Evolutionary conservation across 139 green algal species (phyloP).

Genomic region (Dunaliella primolecta): DNA sequence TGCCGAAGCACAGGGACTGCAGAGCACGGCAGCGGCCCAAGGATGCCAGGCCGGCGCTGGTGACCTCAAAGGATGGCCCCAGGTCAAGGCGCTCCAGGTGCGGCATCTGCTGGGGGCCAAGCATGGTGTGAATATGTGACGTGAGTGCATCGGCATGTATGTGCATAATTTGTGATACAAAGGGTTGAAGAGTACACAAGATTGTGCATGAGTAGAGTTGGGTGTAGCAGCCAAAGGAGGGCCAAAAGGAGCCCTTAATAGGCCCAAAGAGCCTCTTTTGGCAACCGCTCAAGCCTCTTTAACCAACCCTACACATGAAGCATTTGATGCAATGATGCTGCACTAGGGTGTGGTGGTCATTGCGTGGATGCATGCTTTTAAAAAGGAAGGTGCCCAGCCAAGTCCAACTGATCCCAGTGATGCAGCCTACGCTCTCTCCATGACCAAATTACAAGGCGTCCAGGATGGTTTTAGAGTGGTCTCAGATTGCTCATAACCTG

Average conservation of each 20-base stretch:
- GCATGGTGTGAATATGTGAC: too few species aligned
- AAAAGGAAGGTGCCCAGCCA: not conserved
- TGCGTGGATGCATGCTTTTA: not conserved
- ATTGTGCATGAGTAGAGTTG: not conserved
- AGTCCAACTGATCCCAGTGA: not conserved
- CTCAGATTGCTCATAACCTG: too few species aligned
- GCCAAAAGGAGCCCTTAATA: too few species aligned
- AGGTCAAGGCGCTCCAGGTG: not conserved
- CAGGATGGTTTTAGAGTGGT: not conserved
- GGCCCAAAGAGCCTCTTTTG: too few species aligned
- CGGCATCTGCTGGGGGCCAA: not conserved
- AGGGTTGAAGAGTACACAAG: too few species aligned
- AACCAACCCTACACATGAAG: not conserved
- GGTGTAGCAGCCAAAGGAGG: not conserved
- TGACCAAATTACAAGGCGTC: not conserved
- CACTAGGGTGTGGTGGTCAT: not conserved
- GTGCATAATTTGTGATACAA: not conserved
- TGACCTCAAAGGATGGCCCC: not conserved
- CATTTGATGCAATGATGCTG: not conserved
- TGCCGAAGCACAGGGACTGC: not conserved
- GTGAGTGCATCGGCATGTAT: not conserved
- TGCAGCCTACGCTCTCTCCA: too few species aligned
- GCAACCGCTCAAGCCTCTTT: too few species aligned
- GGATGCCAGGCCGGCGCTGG: not conserved
- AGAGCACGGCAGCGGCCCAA: not conserved